These are phyloP conservation scores for Mortierella claussenii DNA, from an alignment of 192 early-diverging fungal species.

Conservation along the genomic window DNA sequence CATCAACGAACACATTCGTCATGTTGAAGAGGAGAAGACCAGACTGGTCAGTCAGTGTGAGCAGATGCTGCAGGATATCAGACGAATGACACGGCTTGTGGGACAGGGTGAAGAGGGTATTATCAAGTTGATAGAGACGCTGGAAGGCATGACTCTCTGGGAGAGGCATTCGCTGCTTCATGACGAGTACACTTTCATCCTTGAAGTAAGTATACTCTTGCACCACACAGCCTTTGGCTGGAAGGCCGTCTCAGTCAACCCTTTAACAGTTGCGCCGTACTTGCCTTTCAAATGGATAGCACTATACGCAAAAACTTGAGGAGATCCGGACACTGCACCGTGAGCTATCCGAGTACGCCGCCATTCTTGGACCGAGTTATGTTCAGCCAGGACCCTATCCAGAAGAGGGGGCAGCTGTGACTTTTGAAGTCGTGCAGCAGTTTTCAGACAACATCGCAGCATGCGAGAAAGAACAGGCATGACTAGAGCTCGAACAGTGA, in stretches of 20 bases:
- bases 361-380: constrained; percentile 32
- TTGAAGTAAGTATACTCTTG: constrained; percentile 14
- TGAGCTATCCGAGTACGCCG: constrained; percentile 10
- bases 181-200: constrained; percentile 28
- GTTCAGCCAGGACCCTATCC: constrained; percentile 37
- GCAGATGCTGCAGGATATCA: constrained; percentile 26
- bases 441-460: constrained; percentile 33
- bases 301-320: constrained; percentile 36
- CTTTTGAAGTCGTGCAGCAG: constrained; percentile 28
- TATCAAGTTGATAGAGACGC: constrained; percentile 15
- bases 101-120: constrained; percentile 32
- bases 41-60: constrained; percentile 4
- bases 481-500: too few species aligned
- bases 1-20: constrained; percentile 19
- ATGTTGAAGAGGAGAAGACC: constrained; percentile 13
- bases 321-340: constrained; percentile 17
- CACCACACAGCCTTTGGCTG: too few species aligned
- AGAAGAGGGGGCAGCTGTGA: constrained; percentile 26
- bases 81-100: constrained; percentile 23
- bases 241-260: too few species aligned
- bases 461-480: constrained; percentile 41
- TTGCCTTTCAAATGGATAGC: constrained; percentile 15
- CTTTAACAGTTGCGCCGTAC: too few species aligned
- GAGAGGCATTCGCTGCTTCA: constrained; percentile 21
- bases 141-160: constrained; percentile 36